Percentiles rank a stretch among this genome's conserved stretches.
phyloP scores from a whole-genome alignment of 176 grass and related monocot genomes.

The Pharus latifolius region DNA sequence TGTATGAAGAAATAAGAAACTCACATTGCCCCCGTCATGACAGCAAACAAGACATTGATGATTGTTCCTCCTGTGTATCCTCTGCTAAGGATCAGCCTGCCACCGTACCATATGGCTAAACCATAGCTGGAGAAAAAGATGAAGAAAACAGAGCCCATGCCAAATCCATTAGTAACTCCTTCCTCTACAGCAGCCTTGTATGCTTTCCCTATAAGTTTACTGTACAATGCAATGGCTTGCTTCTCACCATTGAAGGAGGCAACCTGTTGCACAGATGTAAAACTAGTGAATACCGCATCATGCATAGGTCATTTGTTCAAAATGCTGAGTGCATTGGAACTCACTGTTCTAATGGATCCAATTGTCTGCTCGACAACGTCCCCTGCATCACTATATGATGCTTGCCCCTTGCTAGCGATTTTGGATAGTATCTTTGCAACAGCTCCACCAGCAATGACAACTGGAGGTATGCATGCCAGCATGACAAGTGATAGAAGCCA shows the following conservation, averaged over 20 bases:
- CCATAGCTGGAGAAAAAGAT: constrained; percentile 65
- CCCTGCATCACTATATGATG: constrained; percentile 56
- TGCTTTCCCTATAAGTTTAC: constrained; percentile 44
- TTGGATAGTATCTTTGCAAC: constrained; percentile 49
- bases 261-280: constrained; percentile 36
- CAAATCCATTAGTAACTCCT: constrained; percentile 56
- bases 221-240: constrained; percentile 38
- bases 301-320: background rate
- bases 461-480: constrained; percentile 58
- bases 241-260: constrained; percentile 76
- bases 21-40: constrained; percentile 66
- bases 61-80: constrained; percentile 57
- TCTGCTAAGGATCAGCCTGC: constrained; percentile 37
- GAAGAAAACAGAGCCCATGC: constrained; percentile 49
- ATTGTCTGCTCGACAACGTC: constrained; percentile 70
- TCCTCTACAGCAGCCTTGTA: constrained; percentile 37
- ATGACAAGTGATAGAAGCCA: constrained; percentile 87
- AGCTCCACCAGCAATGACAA: constrained; percentile 49
- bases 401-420: constrained; percentile 50
- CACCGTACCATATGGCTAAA: constrained; percentile 54
- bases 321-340: background rate
- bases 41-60: constrained; percentile 53
- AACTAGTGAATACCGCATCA: background rate
- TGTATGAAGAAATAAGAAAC: background rate
- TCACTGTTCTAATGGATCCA: constrained; percentile 66